Base-by-base conservation (phyloP, 164 flowering plant genomes). In the Umbellularia californica region DNA sequence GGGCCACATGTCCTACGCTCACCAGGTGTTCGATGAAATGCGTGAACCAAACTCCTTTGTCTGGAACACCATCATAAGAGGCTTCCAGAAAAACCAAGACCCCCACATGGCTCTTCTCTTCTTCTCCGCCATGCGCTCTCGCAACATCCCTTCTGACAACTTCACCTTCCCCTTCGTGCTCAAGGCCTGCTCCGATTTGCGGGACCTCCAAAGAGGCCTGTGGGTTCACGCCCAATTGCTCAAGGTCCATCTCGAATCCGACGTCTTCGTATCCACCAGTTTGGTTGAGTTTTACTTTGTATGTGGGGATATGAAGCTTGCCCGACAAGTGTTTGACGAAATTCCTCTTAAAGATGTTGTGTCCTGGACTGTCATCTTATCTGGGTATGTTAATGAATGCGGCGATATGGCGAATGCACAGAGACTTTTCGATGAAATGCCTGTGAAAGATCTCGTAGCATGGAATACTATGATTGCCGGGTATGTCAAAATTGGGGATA, bases 121-220 rank as follows among this genome's bases (percentile, higher is more conserved):
- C 73, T 81, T 78, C 55, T 28, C 71, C 20, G 33, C 13, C 3
- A 83, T 82, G 85, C 55, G 70, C 76, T 11, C 19, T 1, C 50
- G 9, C 25, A 24, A 14, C 30, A 60, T 80, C n/a, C 74, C 15
- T 20, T 79, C 80, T 5, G 82, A 81, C 71, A 41, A 67, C 24
- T 79, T 83, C 24, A 83, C 85, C 11, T 69, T 77, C 64, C 85
- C 83, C 15, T 77, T 77, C 63, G 83, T 79, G 10, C 68, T 81
- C 25, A 72, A 73, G 66, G 79, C 85, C 20, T 83, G 83, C 67
- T 58, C 70, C 0, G 81, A 65, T 65, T 62, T 70, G 55, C 62
- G 22, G 69, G 79, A 77, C 70, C 27, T 62, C 28, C 58, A 33
- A 33, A 79, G 52, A 14, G 85, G 83, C 35, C 5, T 50, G 51